Evolutionary conservation across 257 asterid genomes (phyloP).

Genomic region (Plectranthus barbatus): DNA sequence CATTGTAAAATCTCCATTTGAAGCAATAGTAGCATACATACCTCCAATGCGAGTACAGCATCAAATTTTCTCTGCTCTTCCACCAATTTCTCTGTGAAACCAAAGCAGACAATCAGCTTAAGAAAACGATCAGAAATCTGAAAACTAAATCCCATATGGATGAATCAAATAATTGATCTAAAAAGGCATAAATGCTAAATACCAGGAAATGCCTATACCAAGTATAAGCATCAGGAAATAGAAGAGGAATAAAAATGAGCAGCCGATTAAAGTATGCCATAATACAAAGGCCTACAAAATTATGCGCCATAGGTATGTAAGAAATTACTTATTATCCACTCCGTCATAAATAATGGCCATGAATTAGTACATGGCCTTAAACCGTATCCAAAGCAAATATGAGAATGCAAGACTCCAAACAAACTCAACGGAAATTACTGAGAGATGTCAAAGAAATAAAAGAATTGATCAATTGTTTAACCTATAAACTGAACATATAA

Average conservation of each 20-base stretch:
- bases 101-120: slow-evolving; percentile 29
- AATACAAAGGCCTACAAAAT: too few relatives aligned
- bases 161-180: not conserved
- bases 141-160: slow-evolving; percentile 4
- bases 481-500: slow-evolving; percentile 26
- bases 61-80: slow-evolving; percentile 78
- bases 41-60: slow-evolving; percentile 91
- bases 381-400: slow-evolving; percentile 1
- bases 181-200: too few relatives aligned
- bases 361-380: not conserved
- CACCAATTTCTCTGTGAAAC: slow-evolving; percentile 72
- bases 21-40: too few relatives aligned
- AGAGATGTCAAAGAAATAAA: slow-evolving; percentile 5
- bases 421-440: not conserved
- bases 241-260: too few relatives aligned
- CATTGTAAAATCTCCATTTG: not conserved
- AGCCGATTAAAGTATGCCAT: too few relatives aligned
- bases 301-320: not conserved
- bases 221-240: too few relatives aligned
- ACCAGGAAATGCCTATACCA: too few relatives aligned
- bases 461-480: slow-evolving; percentile 10
- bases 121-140: slow-evolving; percentile 17
- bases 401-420: slow-evolving; percentile 1
- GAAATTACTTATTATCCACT: not conserved
- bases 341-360: not conserved